These are phyloP conservation scores for Edaphochlamys debaryana DNA, from an alignment of 139 green algal genomes.

Conservation along the genomic window DNA sequence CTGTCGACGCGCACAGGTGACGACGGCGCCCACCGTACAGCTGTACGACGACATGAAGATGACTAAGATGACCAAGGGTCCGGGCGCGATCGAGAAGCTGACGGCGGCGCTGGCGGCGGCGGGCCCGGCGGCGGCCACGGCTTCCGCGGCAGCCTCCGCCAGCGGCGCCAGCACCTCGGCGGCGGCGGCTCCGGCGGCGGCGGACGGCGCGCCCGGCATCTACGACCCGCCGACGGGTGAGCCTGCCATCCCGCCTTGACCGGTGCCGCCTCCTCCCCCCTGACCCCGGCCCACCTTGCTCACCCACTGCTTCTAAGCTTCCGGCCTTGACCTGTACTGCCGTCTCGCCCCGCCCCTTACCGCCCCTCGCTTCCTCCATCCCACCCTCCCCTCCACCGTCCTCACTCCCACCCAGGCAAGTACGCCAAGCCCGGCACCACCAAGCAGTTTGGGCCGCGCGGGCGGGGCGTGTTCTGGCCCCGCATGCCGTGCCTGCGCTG, in stretches of 20 bases:
- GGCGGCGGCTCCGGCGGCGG: neutral
- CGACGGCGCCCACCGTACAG: slow-evolving; percentile 45
- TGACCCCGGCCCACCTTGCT: too few species aligned
- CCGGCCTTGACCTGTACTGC: neutral
- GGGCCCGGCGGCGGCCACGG: neutral
- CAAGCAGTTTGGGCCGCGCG: slow-evolving; percentile 33
- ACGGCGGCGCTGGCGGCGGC: slow-evolving; percentile 1
- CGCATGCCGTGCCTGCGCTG: slow-evolving; percentile 78
- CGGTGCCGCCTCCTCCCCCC: too few species aligned
- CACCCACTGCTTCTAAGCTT: too few species aligned
- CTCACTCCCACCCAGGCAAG: slow-evolving; percentile 49
- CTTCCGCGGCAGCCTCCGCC: slow-evolving; percentile 21
- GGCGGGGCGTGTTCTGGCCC: slow-evolving; percentile 65
- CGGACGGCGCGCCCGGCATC: neutral
- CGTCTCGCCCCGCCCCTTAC: neutral
- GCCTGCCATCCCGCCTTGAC: too few species aligned
- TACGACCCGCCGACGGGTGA: slow-evolving; percentile 39
- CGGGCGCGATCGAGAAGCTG: neutral
- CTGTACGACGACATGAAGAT: slow-evolving; percentile 68
- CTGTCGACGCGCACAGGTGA: too few species aligned
- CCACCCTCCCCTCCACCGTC: neutral
- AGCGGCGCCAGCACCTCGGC: neutral
- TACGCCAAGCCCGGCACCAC: slow-evolving; percentile 54
- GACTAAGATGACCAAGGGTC: slow-evolving; percentile 38
- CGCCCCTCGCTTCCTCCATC: neutral